Evolutionary conservation across 2,329 filamentous ascomycete species (phyloP).

Genomic region (Colletotrichum sp.): DNA sequence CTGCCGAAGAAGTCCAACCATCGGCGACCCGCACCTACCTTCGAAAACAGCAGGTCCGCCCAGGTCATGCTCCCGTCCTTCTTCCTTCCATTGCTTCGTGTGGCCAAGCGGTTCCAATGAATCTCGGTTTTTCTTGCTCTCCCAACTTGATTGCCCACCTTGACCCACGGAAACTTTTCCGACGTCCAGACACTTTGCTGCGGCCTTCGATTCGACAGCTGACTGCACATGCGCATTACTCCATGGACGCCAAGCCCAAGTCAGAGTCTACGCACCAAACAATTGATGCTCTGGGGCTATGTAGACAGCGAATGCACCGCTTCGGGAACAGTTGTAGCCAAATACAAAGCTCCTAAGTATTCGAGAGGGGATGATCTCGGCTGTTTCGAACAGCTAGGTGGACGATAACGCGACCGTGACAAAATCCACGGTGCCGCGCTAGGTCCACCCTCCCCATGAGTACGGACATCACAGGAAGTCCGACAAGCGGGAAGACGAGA

Average conservation of each 20-base stretch:
- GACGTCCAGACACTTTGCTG: not conserved
- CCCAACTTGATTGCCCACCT: not conserved
- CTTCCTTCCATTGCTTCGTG: not conserved
- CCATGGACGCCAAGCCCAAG: not conserved
- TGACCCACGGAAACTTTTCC: not conserved
- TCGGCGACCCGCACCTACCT: no score
- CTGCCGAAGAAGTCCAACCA: no score
- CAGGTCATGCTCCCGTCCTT: rapidly evolving
- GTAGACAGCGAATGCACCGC: not conserved
- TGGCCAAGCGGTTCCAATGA: no score
- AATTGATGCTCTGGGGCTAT: not conserved
- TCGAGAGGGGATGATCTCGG: not conserved
- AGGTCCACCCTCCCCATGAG: not conserved
- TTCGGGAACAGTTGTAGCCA: not conserved
- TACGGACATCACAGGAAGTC: not conserved
- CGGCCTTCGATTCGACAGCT: not conserved
- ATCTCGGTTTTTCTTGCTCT: not conserved
- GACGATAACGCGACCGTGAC: not conserved
- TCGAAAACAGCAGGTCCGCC: no score
- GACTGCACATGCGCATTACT: not conserved
- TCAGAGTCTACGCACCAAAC: not conserved
- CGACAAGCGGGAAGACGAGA: not conserved
- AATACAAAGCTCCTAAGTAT: not conserved
- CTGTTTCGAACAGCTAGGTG: not conserved
- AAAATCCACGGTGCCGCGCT: not conserved